Evolutionary conservation across 495 filamentous ascomycete genomes (phyloP).

Genomic region (Pyrenula massariospora): DNA sequence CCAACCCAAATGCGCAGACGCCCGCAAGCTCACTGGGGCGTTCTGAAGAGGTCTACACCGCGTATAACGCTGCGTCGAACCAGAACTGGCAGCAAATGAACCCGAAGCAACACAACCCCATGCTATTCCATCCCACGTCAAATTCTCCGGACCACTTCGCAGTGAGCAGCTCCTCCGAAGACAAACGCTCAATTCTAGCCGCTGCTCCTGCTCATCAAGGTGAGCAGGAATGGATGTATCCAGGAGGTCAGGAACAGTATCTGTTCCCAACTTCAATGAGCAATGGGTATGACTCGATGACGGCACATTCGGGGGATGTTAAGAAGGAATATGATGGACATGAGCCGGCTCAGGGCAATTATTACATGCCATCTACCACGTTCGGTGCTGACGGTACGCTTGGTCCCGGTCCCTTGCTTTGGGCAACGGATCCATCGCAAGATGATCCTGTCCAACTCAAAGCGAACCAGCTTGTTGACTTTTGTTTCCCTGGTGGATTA

Average conservation of each 20-base stretch:
- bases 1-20: not conserved
- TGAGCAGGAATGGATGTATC: conserved; percentile 67
- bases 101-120: not conserved
- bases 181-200: not conserved
- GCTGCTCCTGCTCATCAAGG: conserved; percentile 18
- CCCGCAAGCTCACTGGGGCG: not conserved
- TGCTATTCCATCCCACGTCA: not conserved
- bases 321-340: conserved; percentile 33
- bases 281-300: conserved; percentile 30
- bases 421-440: conserved; percentile 17
- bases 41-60: not conserved
- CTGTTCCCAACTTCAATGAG: conserved; percentile 46
- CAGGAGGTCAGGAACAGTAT: conserved; percentile 52
- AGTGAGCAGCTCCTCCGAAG: not conserved
- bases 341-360: conserved; percentile 32
- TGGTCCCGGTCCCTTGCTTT: conserved; percentile 7
- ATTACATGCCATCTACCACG: conserved; percentile 35
- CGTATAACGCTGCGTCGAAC: not conserved
- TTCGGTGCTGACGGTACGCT: conserved; percentile 33
- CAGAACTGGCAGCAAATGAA: not conserved
- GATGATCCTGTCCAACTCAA: conserved; percentile 38
- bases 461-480: conserved; percentile 35
- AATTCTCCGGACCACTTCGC: not conserved
- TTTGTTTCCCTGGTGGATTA: conserved; percentile 38
- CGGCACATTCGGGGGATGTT: conserved; percentile 27